A percentile compares a stretch with the other conserved stretches of the same genome.
phyloP scores from a whole-genome alignment of 2,329 filamentous ascomycete species.

The Monosporascus sp. region DNA sequence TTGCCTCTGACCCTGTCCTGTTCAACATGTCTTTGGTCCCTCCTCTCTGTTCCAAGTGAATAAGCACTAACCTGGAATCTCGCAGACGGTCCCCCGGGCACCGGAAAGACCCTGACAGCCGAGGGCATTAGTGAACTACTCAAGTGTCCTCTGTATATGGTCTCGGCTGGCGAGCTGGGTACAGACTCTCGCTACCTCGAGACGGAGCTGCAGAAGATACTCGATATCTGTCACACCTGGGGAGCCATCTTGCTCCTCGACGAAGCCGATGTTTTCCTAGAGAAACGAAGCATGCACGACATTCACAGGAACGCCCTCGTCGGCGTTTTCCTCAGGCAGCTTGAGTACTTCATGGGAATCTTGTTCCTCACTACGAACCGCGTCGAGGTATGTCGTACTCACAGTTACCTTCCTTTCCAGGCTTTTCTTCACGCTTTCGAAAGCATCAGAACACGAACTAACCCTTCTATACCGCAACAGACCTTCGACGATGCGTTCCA shows the following conservation, averaged over 20 bases:
- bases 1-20: too few species aligned
- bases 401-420: neutral
- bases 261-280: slow-evolving; percentile 79
- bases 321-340: slow-evolving; percentile 76
- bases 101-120: slow-evolving; percentile 83
- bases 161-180: slow-evolving; percentile 75
- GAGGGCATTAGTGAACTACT: slow-evolving; percentile 82
- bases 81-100: slow-evolving; percentile 69
- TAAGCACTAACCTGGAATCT: neutral
- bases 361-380: slow-evolving; percentile 86
- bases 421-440: neutral
- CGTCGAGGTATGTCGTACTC: slow-evolving; percentile 49
- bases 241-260: slow-evolving; percentile 80
- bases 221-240: slow-evolving; percentile 83
- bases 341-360: slow-evolving; percentile 92
- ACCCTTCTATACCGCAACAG: slow-evolving; percentile 25
- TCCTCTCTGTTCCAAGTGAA: too few species aligned
- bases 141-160: slow-evolving; percentile 77
- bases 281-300: slow-evolving; percentile 77
- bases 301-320: slow-evolving; percentile 82
- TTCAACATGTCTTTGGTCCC: too few species aligned
- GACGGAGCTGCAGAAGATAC: slow-evolving; percentile 71
- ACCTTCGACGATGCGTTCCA: slow-evolving; percentile 91
- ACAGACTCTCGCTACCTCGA: slow-evolving; percentile 72
- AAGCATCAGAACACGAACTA: slow-evolving; percentile 1